Evolutionary conservation across 2,329 filamentous ascomycete species (phyloP).

Genomic region (Pyrenochaeta sp.): DNA sequence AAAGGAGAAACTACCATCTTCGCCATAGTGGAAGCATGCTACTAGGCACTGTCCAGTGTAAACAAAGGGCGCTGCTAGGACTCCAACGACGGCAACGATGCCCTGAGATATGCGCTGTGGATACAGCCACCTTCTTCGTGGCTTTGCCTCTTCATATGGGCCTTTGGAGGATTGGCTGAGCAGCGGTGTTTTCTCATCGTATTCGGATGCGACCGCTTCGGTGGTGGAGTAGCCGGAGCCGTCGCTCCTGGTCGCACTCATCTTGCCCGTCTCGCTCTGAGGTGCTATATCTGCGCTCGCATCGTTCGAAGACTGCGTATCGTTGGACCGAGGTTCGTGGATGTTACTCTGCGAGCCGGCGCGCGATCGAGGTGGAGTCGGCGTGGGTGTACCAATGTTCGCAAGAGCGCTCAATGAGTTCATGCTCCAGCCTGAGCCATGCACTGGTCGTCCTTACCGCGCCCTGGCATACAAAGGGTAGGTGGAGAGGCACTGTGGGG

Average conservation of each 20-base stretch:
- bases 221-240: constrained; percentile 30
- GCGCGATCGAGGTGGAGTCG: constrained; percentile 61
- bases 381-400: constrained; percentile 68
- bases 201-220: constrained; percentile 44
- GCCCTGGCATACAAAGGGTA: neutral
- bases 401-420: constrained; percentile 97
- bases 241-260: constrained; percentile 34
- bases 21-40: constrained; percentile 84
- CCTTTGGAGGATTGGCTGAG: constrained; percentile 52
- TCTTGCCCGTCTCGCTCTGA: constrained; percentile 42
- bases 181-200: constrained; percentile 76
- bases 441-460: constrained; percentile 24
- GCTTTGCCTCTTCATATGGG: constrained; percentile 44
- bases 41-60: constrained; percentile 84
- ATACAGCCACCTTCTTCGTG: constrained; percentile 59
- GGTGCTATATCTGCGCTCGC: constrained; percentile 40
- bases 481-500: constrained; percentile 6
- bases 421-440: constrained; percentile 73
- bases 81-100: constrained; percentile 78
- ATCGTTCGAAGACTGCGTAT: constrained; percentile 41
- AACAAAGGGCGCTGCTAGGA: constrained; percentile 79
- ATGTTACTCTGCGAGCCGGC: constrained; percentile 62
- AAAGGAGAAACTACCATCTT: constrained; percentile 80
- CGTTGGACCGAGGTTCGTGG: constrained; percentile 34
- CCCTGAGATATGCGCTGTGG: constrained; percentile 75